These are phyloP conservation scores for Zoysia pacifica DNA, from an alignment of 176 grass and related monocot genomes.

Conservation along the genomic window DNA sequence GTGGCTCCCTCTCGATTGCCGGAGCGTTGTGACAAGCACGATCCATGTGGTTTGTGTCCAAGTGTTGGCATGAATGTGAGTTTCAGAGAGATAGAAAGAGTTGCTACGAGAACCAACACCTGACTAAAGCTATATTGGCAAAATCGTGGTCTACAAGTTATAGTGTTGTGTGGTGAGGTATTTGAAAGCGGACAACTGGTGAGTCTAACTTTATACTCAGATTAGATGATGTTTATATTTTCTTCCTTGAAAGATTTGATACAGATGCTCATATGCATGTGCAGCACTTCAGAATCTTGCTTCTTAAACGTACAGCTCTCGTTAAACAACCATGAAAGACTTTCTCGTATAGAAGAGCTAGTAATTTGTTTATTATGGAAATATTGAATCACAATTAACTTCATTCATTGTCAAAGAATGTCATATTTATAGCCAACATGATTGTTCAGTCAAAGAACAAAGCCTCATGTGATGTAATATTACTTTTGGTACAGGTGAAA, in stretches of 20 bases:
- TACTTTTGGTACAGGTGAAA: conserved; percentile 16
- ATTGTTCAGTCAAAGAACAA: conserved; percentile 21
- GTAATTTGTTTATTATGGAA: conserved; percentile 1
- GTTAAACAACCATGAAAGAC: conserved; percentile 13
- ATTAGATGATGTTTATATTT: conserved; percentile 28
- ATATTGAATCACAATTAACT: background rate
- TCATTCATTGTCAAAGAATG: background rate
- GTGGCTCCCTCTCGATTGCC: conserved; percentile 66
- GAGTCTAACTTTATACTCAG: conserved; percentile 19
- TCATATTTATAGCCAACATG: background rate
- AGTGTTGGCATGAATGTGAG: conserved; percentile 51
- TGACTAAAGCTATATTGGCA: conserved; percentile 77
- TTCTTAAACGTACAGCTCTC: background rate
- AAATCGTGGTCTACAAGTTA: conserved; percentile 56
- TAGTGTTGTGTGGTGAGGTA: conserved; percentile 6
- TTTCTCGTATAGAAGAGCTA: conserved; percentile 1
- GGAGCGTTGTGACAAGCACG: background rate
- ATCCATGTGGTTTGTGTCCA: conserved; percentile 45
- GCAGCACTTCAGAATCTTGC: background rate
- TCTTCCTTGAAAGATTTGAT: background rate
- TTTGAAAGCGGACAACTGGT: background rate
- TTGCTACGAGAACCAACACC: conserved; percentile 60
- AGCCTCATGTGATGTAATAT: background rate
- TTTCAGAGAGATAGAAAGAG: conserved; percentile 56
- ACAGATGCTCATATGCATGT: background rate